A percentile compares a stretch with the other conserved stretches of the same genome.
phyloP scores from a whole-genome alignment of 768 basidiomycete species.

The Lentinus brumalis region DNA sequence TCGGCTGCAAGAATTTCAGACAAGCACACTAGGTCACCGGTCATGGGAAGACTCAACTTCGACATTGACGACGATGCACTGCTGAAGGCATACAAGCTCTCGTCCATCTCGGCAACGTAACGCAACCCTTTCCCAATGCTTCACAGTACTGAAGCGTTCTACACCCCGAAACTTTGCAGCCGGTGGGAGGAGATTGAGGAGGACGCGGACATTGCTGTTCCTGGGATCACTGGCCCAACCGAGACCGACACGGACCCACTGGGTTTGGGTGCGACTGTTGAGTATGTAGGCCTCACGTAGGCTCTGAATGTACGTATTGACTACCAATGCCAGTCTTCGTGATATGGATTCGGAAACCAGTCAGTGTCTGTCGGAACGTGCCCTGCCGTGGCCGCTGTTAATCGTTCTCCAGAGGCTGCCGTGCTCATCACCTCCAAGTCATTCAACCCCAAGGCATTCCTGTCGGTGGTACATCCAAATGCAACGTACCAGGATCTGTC shows the following conservation, averaged over 20 bases:
- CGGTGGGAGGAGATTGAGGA: conserved; percentile 92
- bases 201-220: conserved; percentile 76
- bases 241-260: conserved; percentile 76
- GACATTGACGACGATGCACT: conserved; percentile 79
- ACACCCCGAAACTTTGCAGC: conserved; percentile 38
- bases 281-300: conserved; percentile 44
- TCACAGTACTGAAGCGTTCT: background rate
- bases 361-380: conserved; percentile 37
- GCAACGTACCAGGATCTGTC: conserved; percentile 93
- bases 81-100: conserved; percentile 86
- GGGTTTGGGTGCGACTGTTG: conserved; percentile 67
- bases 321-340: conserved; percentile 46
- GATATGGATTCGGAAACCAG: conserved; percentile 80
- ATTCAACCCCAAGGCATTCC: conserved; percentile 93
- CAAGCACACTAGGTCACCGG: too few relatives aligned
- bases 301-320: conserved; percentile 2
- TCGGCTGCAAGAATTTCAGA: too few relatives aligned
- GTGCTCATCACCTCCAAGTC: conserved; percentile 89
- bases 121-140: conserved; percentile 8
- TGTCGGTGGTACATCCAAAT: conserved; percentile 90
- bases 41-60: conserved; percentile 67
- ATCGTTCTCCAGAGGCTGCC: conserved; percentile 58
- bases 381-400: background rate
- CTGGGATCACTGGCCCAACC: conserved; percentile 59
- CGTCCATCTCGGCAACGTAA: conserved; percentile 75